Conservation (phyloP, 2,329 filamentous ascomycete species). For the Helicocarpus griseus region DNA sequence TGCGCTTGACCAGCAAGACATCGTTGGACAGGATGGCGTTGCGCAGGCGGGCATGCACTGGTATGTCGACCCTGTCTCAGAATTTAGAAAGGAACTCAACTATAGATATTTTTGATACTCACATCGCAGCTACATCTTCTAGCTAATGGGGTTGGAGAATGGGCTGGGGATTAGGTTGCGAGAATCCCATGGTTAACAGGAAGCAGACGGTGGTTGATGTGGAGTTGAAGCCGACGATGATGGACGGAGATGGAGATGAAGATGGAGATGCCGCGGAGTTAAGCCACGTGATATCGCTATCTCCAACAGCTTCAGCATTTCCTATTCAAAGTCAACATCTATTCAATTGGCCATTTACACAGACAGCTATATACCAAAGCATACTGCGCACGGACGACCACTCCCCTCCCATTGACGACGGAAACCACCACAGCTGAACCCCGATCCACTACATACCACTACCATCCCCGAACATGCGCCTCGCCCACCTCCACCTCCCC, state of each 20-base stretch:
- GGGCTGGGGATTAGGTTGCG: not conserved
- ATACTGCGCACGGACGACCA: not conserved
- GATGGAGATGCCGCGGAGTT: not conserved
- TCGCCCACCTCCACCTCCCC: conserved; percentile 53
- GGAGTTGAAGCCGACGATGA: no score
- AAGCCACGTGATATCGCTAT: not conserved
- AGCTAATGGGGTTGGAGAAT: not conserved
- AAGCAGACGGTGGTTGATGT: no score
- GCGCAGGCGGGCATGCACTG: conserved; percentile 61
- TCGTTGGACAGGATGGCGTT: conserved; percentile 73
- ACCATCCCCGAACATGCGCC: conserved; percentile 32
- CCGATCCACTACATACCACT: not conserved
- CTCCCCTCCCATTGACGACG: not conserved
- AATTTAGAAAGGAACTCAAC: not conserved
- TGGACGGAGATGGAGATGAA: no score
- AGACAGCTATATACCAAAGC: not conserved
- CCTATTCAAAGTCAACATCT: not conserved
- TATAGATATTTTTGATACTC: not conserved
- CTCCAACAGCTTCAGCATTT: conserved; percentile 1
- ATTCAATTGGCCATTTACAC: no score
- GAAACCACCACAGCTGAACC: not conserved
- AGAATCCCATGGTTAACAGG: not conserved
- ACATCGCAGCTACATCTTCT: not conserved
- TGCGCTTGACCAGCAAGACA: conserved; percentile 61
- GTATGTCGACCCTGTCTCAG: conserved; percentile 18